Percentiles rank a stretch among this genome's conserved stretches.
Evolutionary conservation across 768 basidiomycete species (phyloP).

Genomic region (Lyophyllum atratum): DNA sequence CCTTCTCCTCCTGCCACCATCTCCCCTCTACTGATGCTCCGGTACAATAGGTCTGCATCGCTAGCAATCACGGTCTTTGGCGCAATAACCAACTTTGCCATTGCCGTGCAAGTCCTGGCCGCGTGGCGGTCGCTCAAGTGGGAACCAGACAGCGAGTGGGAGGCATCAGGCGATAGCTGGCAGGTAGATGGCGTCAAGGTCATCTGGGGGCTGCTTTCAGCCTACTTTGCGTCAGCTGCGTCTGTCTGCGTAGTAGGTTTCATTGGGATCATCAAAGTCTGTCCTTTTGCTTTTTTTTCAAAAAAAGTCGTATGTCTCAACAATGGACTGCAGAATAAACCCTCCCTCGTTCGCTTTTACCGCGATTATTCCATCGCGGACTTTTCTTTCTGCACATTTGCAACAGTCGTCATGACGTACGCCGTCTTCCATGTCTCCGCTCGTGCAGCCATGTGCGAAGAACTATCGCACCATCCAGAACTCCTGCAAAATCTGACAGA

Average conservation of each 20-base stretch:
- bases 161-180: slow-evolving; percentile 39
- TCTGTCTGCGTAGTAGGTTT: slow-evolving; percentile 67
- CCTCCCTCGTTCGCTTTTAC: slow-evolving; percentile 74
- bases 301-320: slow-evolving; percentile 1
- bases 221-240: slow-evolving; percentile 69
- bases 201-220: slow-evolving; percentile 62
- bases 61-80: slow-evolving; percentile 28
- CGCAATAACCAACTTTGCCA: slow-evolving; percentile 30
- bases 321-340: slow-evolving; percentile 47
- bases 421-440: slow-evolving; percentile 56
- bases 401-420: slow-evolving; percentile 57
- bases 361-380: slow-evolving; percentile 83
- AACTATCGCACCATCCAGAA: slow-evolving; percentile 74
- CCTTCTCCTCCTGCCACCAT: neutral
- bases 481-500: slow-evolving; percentile 69
- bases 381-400: slow-evolving; percentile 67
- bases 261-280: slow-evolving; percentile 68
- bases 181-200: slow-evolving; percentile 46
- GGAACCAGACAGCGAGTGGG: slow-evolving; percentile 52
- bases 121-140: slow-evolving; percentile 35
- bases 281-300: slow-evolving; percentile 15
- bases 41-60: slow-evolving; percentile 29
- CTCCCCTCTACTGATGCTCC: slow-evolving; percentile 10
- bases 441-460: slow-evolving; percentile 69
- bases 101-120: slow-evolving; percentile 29